Base-by-base conservation (phyloP, 805 yeast species). In the Cephaloascus fragrans region DNA sequence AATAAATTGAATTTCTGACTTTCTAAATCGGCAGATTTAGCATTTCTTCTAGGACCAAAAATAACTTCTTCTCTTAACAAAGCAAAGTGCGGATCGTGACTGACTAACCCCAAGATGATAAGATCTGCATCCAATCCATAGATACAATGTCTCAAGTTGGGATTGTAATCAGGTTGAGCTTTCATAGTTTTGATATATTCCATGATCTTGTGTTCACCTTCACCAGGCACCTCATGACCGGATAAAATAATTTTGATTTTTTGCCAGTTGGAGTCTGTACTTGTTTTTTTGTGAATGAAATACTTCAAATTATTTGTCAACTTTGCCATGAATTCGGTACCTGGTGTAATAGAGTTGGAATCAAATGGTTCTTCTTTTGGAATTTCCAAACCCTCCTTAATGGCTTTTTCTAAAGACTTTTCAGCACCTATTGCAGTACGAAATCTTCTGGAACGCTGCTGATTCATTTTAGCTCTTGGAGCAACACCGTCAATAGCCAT, bases 401-500 rank as follows among this genome's bases (percentile, higher is more conserved):
- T 65, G 4, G 96, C 96, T 55, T 84, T 82, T 42, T 72, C 70
- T 53, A 83, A 55, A 38, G 79, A 80, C 47, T 77, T 77, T 55
- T 90, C 95, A 2, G 96, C 96, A 53, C 90, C 97, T 50, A 79
- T 72, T 1, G 96, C 97, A 23, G 96, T 80, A 60, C 96, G 72
- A 60, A 90, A 90, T 64, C 98, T 78, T 69, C 98, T 80, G 0
- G 96, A 79, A 62, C 98, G 77, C 61, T 90, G 98, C 61, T 90
- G 97, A 57, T 90, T 90, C 96, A 90, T 89, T 56, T 90, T 90
- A 9, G 98, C 98, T 57, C 98, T 71, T 33, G 98, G 98, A 0
- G 98, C 98, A 38, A 90, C 97, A 56, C 98, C 98, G 64, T 90
- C 98, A 51, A 90, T 85, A 3, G 98, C 97, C 96, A 90, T 88